These are phyloP conservation scores for Neurospora sp. DNA, from an alignment of 495 filamentous ascomycete species.

Conservation along the genomic window DNA sequence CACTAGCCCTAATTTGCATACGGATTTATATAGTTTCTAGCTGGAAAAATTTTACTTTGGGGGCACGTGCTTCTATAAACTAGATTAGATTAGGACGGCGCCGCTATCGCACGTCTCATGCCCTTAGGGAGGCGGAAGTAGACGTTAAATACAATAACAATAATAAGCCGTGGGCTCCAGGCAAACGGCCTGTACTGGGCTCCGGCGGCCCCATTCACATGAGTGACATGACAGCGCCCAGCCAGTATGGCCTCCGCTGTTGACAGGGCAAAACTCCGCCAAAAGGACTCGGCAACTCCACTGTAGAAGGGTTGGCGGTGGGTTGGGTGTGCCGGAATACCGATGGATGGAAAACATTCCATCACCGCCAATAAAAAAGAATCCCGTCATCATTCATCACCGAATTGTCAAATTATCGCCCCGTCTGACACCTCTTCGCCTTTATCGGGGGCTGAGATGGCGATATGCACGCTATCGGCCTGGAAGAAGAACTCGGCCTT, in stretches of 20 bases:
- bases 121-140: too few relatives aligned
- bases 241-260: background rate
- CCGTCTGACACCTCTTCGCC: background rate
- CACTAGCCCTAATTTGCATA: too few relatives aligned
- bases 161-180: background rate
- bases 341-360: background rate
- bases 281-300: background rate
- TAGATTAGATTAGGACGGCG: too few relatives aligned
- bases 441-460: background rate
- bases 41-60: too few relatives aligned
- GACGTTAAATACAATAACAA: too few relatives aligned
- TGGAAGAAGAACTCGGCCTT: too few relatives aligned
- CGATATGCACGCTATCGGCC: background rate
- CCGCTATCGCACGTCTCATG: too few relatives aligned
- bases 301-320: background rate
- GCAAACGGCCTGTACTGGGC: background rate
- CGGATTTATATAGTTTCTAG: too few relatives aligned
- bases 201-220: background rate
- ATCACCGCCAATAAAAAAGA: background rate
- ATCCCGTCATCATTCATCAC: background rate
- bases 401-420: background rate
- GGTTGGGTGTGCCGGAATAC: background rate
- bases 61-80: too few relatives aligned
- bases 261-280: background rate
- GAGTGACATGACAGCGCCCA: background rate